phyloP scores from a whole-genome alignment of 257 asterid species.

The Solanum virginianum region DNA sequence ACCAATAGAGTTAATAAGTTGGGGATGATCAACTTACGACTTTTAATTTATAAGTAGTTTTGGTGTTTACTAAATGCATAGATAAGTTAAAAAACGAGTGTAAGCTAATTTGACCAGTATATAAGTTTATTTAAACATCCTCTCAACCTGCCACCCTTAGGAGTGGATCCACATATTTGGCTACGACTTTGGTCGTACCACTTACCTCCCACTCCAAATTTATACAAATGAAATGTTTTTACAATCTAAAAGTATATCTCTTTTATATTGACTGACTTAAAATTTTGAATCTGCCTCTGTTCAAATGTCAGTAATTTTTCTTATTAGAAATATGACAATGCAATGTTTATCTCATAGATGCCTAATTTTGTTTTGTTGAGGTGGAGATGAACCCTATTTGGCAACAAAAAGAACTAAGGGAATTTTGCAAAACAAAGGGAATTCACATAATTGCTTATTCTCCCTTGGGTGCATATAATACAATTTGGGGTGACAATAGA shows the following conservation, averaged over 20 bases:
- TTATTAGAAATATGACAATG: background rate
- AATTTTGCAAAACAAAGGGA: constrained; percentile 34
- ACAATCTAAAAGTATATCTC: background rate
- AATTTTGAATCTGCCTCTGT: background rate
- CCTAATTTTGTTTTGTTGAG: constrained; percentile 1
- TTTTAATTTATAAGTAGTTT: background rate
- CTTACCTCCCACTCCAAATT: background rate
- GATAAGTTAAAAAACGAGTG: background rate
- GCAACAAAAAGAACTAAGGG: constrained; percentile 39
- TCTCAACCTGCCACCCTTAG: background rate
- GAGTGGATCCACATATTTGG: background rate
- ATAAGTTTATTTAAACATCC: background rate
- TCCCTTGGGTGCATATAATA: constrained; percentile 52
- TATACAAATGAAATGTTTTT: background rate
- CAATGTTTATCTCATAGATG: background rate
- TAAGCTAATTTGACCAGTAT: background rate
- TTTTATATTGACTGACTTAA: background rate
- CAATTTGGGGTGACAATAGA: constrained; percentile 51
- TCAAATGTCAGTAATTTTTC: background rate
- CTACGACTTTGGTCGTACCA: background rate
- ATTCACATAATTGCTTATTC: constrained; percentile 47
- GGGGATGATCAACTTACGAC: background rate
- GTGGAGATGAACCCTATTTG: constrained; percentile 50
- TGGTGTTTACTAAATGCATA: background rate
- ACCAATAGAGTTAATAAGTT: background rate